Evolutionary conservation across 768 basidiomycete species (phyloP), one percentile per base, ranked within the genome.

Genomic region (Russula olivacea): DNA sequence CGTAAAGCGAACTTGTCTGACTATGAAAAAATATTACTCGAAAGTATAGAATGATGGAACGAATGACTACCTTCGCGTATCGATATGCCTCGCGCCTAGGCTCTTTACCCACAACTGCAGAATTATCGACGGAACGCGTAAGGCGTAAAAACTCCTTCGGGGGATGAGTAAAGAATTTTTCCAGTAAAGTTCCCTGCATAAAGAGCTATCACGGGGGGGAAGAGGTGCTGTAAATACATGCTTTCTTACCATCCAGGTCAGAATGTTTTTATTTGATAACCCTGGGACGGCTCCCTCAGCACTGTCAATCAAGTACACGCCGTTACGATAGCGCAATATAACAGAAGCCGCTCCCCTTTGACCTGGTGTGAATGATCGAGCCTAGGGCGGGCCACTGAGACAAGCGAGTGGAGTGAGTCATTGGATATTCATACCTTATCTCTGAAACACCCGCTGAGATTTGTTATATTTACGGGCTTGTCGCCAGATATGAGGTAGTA

Each of bases 401-500:
- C 30, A 38, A 32, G 4, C n/a, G 8, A 32, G 4, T 17, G 3
- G 28, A 45, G 14, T 9, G 36, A 41, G 36, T 19, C 52, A 47
- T 6, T 10, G 32, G 10, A 11, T 45, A 30, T 75, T 21, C 81
- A 59, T 51, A 90, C 92, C 74, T 86, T 70, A n/a, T n/a, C n/a
- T 2, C 70, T 68, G 70, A 92, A 97, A 1, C 76, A 77, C 15
- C 73, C 72, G 68, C 87, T 90, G 49, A 97, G 72, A 25, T 75
- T 76, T 7, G 77, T 75, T 2, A 81, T 80, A 70, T 94, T 84
- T 28, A 93, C 80, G 0, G 75, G 73, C 69, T 84, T 88, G 66
- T 87, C 81, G 21, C 82, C 82, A 25, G 91, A 93, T 5, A 97
- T 77, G 19, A 93, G 79, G 70, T 93, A 92, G 71, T 97, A 98